Conservation (phyloP, 352 stramenopile species). For the Halophytophthora batemanensis region DNA sequence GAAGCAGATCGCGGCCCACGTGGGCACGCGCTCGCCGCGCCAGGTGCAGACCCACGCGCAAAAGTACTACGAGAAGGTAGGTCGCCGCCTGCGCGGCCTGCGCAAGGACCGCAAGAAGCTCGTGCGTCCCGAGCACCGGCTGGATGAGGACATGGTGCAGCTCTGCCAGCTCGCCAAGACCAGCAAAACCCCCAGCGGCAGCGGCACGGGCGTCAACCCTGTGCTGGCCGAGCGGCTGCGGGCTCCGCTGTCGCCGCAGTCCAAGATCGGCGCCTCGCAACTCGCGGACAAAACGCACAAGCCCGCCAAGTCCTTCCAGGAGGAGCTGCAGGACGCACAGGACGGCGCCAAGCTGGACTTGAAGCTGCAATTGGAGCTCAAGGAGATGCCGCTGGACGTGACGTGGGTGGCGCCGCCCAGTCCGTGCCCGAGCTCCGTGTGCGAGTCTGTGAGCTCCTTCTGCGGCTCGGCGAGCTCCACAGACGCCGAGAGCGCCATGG, state of each 20-base stretch:
- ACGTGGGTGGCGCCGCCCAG: constrained; percentile 4
- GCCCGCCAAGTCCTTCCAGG: constrained; percentile 15
- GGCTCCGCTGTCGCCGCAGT: constrained; percentile 23
- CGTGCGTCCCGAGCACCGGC: constrained; percentile 30
- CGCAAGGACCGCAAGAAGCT: constrained; percentile 45
- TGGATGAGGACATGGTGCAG: constrained; percentile 41
- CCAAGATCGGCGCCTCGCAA: constrained; percentile 20
- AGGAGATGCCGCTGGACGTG: background rate
- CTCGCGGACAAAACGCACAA: constrained; percentile 4
- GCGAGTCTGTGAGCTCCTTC: constrained; percentile 1
- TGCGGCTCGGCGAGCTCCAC: constrained; percentile 1
- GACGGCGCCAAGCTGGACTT: background rate
- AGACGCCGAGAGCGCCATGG: constrained; percentile 17
- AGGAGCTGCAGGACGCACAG: constrained; percentile 14
- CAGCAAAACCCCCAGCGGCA: constrained; percentile 15
- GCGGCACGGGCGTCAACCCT: constrained; percentile 3
- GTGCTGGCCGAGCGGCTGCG: constrained; percentile 17
- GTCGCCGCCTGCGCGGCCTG: constrained; percentile 32
- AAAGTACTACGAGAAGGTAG: constrained; percentile 60
- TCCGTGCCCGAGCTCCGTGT: constrained; percentile 11
- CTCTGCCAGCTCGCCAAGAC: constrained; percentile 30
- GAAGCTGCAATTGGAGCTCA: constrained; percentile 1
- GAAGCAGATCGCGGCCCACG: constrained; percentile 43
- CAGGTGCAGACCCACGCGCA: constrained; percentile 62
- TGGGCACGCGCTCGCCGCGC: constrained; percentile 45